These are phyloP conservation scores for Didymosphaeria variabile DNA, from an alignment of 2,329 filamentous ascomycete genomes.

Conservation along the genomic window DNA sequence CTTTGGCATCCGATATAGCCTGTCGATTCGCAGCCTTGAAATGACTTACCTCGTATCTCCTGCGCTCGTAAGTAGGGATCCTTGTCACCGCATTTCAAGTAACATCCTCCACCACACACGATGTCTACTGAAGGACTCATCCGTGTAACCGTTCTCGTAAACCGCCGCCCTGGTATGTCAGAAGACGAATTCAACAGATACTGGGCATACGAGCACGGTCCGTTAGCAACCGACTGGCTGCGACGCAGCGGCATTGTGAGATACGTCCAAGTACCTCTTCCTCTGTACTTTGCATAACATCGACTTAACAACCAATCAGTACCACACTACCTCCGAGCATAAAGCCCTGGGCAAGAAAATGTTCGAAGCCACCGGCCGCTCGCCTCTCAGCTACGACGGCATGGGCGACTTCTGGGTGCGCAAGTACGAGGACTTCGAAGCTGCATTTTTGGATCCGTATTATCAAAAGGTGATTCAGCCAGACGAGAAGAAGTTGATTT, in stretches of 20 bases:
- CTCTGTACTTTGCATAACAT: not conserved
- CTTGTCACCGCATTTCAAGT: not conserved
- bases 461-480: conserved; percentile 31
- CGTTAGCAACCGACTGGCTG: conserved; percentile 27
- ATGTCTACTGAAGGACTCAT: conserved; percentile 28
- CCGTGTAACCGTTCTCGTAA: conserved; percentile 33
- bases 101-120: not conserved
- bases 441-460: conserved; percentile 33
- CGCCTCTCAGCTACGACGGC: conserved; percentile 28
- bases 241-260: conserved; percentile 32
- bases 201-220: conserved; percentile 36
- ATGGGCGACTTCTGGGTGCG: conserved; percentile 38
- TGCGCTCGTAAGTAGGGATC: not conserved
- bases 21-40: not conserved
- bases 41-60: not conserved
- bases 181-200: conserved; percentile 36
- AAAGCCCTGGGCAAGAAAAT: conserved; percentile 27
- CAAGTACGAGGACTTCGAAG: conserved; percentile 35
- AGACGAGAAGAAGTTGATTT: conserved; percentile 35
- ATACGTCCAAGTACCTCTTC: conserved; percentile 31
- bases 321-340: conserved; percentile 31
- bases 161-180: conserved; percentile 30
- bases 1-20: not conserved
- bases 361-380: conserved; percentile 20
- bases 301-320: conserved; percentile 14